phyloP scores from a whole-genome alignment of 495 filamentous ascomycete genomes.

The Lichenothelia convexa region DNA sequence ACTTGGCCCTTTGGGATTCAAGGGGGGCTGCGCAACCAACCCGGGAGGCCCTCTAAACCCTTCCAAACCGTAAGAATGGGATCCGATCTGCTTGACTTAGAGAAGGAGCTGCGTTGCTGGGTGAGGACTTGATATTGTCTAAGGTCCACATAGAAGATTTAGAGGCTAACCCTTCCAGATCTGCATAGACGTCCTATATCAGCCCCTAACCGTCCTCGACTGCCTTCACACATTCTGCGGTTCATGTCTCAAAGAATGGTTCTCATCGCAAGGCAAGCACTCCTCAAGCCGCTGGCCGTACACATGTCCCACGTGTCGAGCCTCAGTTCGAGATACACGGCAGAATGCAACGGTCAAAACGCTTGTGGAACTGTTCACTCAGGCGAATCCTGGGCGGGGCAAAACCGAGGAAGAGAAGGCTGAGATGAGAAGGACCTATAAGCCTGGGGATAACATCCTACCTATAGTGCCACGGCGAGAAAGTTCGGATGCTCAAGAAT shows the following conservation, averaged over 20 bases:
- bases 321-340: slow-evolving; percentile 59
- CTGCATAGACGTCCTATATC: slow-evolving; percentile 88
- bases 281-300: slow-evolving; percentile 35
- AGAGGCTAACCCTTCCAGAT: slow-evolving; percentile 36
- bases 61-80: too few species aligned
- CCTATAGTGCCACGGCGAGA: slow-evolving; percentile 31
- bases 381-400: slow-evolving; percentile 52
- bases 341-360: slow-evolving; percentile 73
- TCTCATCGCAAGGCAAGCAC: slow-evolving; percentile 37
- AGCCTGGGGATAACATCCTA: slow-evolving; percentile 57
- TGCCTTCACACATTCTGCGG: slow-evolving; percentile 97
- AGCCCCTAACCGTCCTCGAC: slow-evolving; percentile 88
- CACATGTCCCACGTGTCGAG: slow-evolving; percentile 88
- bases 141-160: neutral
- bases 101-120: slow-evolving; percentile 82
- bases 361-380: slow-evolving; percentile 60
- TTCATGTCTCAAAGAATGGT: slow-evolving; percentile 89
- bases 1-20: too few species aligned
- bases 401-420: slow-evolving; percentile 49
- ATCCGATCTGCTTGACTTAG: slow-evolving; percentile 50
- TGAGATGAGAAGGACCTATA: slow-evolving; percentile 52
- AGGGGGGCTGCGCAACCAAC: too few species aligned
- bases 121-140: slow-evolving; percentile 31
- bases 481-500: slow-evolving; percentile 28
- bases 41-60: too few species aligned